Base-by-base conservation (phyloP, 768 basidiomycete species). In the Rhodotorula paludigena region DNA sequence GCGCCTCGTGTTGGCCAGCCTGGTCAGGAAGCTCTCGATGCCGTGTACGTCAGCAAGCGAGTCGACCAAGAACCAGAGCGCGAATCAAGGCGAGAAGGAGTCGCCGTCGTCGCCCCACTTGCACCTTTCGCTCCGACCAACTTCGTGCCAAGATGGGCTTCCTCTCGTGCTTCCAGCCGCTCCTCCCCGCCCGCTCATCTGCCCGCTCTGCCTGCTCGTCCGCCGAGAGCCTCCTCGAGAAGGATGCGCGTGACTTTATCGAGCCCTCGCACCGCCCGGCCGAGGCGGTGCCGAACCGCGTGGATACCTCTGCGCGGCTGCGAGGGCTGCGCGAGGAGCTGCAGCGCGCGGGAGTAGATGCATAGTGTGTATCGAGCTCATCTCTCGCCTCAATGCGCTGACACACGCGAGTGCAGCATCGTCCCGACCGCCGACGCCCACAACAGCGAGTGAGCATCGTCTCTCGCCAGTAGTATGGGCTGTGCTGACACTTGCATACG, bases 391-490 rank as follows among this genome's bases (percentile, higher is more conserved):
- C 25, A n/a, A 21, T 7, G 21, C 15, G 3, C 5, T 14, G 14
- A 6, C 16, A 3, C 1, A 8, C 45, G 5, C 21, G 49, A 21
- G 15, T 4, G 20, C 49, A 72, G 71, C n/a, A 44, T 72, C 18
- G 53, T 72, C 28, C 71, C 66, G 9, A 68, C 71, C 28, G 71
- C 63, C 25, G 71, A 72, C 30, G 66, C 71, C 1, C 71, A 72
- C 41, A 41, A 33, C 8, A 54, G 44, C 32, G 71, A 68, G 70
- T 71, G 25, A 38, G 63, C 36, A 1, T 21, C 12, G 6, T 21
- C 30, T 8, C 30, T 53, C 39, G 6, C 15, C 21, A 21, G 30
- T 49, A 2, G 21, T 21, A 15, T 25, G 45, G 2, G 12, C 45
- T 14, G 33, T 35, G 11, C n/a, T 6, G 45, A 1, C 30, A 15